phyloP scores from a whole-genome alignment of 352 stramenopile species.

The Phytophthora brassicae region DNA sequence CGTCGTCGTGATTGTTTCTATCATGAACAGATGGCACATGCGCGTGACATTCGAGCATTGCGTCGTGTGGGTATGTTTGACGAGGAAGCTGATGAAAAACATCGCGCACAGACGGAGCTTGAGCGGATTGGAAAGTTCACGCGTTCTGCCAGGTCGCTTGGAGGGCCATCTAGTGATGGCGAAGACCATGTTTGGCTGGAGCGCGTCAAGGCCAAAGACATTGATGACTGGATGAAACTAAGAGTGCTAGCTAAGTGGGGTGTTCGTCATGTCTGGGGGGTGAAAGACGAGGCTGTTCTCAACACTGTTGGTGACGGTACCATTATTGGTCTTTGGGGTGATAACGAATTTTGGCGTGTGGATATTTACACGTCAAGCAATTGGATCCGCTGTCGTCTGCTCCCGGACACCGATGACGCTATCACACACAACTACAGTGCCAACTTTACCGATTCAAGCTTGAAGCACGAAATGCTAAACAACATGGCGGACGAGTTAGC shows the following conservation, averaged over 20 bases:
- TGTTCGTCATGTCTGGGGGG: conserved; percentile 75
- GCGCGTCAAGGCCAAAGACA: conserved; percentile 82
- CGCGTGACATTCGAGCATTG: conserved; percentile 65
- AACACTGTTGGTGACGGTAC: conserved; percentile 27
- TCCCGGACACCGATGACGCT: conserved; percentile 80
- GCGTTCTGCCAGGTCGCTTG: conserved; percentile 36
- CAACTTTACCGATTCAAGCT: conserved; percentile 26
- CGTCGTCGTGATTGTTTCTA: conserved; percentile 79
- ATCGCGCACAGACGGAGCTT: conserved; percentile 59
- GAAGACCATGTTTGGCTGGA: conserved; percentile 75
- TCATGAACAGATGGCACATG: conserved; percentile 82
- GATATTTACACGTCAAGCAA: conserved; percentile 89
- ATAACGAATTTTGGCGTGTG: conserved; percentile 80
- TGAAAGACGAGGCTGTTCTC: conserved; percentile 27
- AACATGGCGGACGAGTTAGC: conserved; percentile 39
- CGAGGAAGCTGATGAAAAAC: conserved; percentile 66
- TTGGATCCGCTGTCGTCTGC: conserved; percentile 80
- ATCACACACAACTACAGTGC: conserved; percentile 48
- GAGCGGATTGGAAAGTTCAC: conserved; percentile 71
- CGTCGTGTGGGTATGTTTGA: conserved; percentile 56
- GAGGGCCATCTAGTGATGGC: conserved; percentile 29
- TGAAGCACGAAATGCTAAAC: conserved; percentile 37
- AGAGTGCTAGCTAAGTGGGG: conserved; percentile 78
- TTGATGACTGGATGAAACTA: conserved; percentile 87
- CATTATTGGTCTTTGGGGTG: conserved; percentile 40